Conservation (phyloP, 208 protist genomes). For the Leishmania braziliensis region DNA sequence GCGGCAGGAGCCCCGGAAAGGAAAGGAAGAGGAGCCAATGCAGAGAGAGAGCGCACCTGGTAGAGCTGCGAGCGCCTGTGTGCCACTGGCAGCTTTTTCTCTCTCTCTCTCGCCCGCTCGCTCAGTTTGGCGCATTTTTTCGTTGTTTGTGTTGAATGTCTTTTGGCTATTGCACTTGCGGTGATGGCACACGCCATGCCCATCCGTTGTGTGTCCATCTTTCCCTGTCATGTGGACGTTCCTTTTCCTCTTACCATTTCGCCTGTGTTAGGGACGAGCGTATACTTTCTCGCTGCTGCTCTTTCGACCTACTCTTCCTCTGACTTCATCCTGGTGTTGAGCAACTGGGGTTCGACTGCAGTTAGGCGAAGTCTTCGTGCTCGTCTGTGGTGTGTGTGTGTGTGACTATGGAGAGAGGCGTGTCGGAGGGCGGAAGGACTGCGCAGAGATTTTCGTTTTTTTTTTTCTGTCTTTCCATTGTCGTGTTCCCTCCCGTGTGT, state of each 20-base stretch:
- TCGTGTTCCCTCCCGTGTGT: background rate
- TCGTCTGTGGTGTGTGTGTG: background rate
- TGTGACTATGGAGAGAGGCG: background rate
- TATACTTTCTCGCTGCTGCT: background rate
- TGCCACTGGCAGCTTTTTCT: constrained; percentile 1
- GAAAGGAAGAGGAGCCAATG: too few relatives aligned
- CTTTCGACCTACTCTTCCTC: background rate
- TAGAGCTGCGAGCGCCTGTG: too few relatives aligned
- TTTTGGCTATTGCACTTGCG: background rate
- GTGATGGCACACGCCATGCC: background rate
- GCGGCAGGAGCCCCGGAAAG: too few relatives aligned
- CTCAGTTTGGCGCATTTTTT: background rate
- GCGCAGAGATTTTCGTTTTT: background rate
- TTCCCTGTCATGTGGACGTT: background rate
- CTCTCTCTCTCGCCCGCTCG: constrained; percentile 1
- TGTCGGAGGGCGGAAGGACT: too few relatives aligned
- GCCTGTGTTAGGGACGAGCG: background rate
- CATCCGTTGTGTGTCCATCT: background rate
- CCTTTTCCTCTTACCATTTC: background rate
- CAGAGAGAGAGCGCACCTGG: too few relatives aligned
- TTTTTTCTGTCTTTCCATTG: background rate
- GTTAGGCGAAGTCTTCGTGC: background rate
- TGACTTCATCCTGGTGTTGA: background rate
- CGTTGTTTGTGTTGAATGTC: background rate
- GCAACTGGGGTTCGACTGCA: background rate